Evolutionary conservation across 2,329 filamentous ascomycete genomes (phyloP).

Genomic region (Fusarium phyllophilum): DNA sequence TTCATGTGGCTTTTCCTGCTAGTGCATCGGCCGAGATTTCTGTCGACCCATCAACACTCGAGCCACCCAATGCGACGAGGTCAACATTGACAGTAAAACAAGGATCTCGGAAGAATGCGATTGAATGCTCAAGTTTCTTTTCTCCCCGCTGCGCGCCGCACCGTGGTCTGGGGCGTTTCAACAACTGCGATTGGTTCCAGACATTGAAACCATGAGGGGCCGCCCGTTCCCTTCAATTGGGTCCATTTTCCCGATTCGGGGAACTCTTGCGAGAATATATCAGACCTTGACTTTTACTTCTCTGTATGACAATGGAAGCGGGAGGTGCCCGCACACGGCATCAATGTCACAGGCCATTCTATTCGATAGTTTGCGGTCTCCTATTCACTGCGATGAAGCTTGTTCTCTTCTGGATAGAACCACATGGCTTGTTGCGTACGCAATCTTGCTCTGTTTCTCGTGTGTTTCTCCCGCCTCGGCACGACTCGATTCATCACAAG

Average conservation of each 20-base stretch:
- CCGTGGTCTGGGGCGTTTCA: constrained; percentile 22
- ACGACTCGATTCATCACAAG: background rate
- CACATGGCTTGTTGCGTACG: constrained; percentile 1
- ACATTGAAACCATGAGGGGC: constrained; percentile 35
- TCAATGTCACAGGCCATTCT: constrained; percentile 8
- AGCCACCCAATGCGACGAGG: background rate
- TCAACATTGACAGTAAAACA: background rate
- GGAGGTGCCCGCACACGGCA: constrained; percentile 17
- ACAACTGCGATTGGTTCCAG: constrained; percentile 39
- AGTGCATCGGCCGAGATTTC: background rate
- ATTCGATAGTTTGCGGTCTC: background rate
- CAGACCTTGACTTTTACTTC: constrained; percentile 12
- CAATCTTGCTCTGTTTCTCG: background rate
- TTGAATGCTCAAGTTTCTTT: constrained; percentile 14
- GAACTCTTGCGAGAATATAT: constrained; percentile 48
- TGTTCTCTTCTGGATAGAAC: constrained; percentile 2
- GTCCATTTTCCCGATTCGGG: constrained; percentile 45
- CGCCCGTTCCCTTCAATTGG: constrained; percentile 32
- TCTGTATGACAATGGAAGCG: constrained; percentile 6
- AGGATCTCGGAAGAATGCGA: constrained; percentile 31
- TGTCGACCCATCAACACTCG: background rate
- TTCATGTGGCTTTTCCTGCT: background rate
- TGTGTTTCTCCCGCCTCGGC: background rate
- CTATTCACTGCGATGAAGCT: background rate
- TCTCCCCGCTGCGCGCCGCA: constrained; percentile 24